Evolutionary conservation across 208 protist genomes (phyloP).

Genomic region (Leishmania turanica): DNA sequence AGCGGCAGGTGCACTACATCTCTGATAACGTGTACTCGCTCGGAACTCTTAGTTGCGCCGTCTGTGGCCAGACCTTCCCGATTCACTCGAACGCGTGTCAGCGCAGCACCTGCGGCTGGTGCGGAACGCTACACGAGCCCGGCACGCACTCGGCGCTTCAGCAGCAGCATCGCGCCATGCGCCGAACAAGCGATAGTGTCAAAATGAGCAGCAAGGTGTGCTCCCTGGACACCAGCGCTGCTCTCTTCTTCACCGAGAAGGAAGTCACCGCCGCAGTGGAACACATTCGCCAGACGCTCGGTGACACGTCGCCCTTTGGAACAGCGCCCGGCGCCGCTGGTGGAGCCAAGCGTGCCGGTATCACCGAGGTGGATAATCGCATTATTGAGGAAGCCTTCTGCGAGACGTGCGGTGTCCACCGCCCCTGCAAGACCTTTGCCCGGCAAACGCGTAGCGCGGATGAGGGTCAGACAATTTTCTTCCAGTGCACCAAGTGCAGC

Average conservation of each 20-base stretch:
- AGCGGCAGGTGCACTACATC: slow-evolving; percentile 47
- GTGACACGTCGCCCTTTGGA: slow-evolving; percentile 10
- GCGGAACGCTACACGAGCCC: slow-evolving; percentile 40
- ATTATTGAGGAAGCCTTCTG: slow-evolving; percentile 90
- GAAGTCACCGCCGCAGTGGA: slow-evolving; percentile 39
- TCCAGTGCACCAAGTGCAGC: slow-evolving; percentile 86
- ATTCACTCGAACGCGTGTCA: slow-evolving; percentile 33
- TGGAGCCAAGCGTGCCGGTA: slow-evolving; percentile 30
- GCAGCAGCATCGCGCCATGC: slow-evolving; percentile 1
- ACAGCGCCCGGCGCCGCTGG: not conserved
- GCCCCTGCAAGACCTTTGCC: slow-evolving; percentile 80
- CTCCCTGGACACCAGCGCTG: slow-evolving; percentile 33
- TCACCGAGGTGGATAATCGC: slow-evolving; percentile 76
- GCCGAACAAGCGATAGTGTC: not conserved
- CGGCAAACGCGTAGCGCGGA: slow-evolving; percentile 91
- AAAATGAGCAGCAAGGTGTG: slow-evolving; percentile 15
- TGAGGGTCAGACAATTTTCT: slow-evolving; percentile 94
- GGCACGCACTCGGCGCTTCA: slow-evolving; percentile 30
- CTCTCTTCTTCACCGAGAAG: slow-evolving; percentile 52
- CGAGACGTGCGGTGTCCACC: slow-evolving; percentile 69
- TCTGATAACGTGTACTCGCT: slow-evolving; percentile 53
- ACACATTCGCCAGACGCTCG: slow-evolving; percentile 28
- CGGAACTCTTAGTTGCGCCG: slow-evolving; percentile 65
- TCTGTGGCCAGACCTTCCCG: slow-evolving; percentile 69
- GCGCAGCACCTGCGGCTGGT: slow-evolving; percentile 35